Evolutionary conservation across 176 grass and related monocot species (phyloP), one percentile per base, ranked within the genome.

Genomic region (Paspalum vaginatum): DNA sequence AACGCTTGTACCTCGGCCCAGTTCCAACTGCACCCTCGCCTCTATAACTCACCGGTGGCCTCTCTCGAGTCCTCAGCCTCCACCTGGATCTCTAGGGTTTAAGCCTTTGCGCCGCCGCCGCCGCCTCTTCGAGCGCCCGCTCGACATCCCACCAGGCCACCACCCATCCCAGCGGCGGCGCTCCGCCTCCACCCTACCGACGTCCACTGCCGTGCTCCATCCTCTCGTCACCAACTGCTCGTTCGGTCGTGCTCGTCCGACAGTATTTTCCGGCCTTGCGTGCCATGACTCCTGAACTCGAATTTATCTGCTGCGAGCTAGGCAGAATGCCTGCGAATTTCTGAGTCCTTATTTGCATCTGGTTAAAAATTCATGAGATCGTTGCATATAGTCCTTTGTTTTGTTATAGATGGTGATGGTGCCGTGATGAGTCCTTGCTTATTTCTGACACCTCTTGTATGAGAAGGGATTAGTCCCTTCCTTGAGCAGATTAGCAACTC

Each of bases 391-490:
- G 49, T 7, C 22, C 3, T 69, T 69, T 45, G 4, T 2, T 45
- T 2, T 43, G 25, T 44, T 43, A 26, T 43, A 26, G 14, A n/a
- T 6, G 14, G 6, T 48, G 17, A 2, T 68, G 67, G 39, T 62
- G 74, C 84, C 42, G 65, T 76, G 85, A 91, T 74, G 55, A 88
- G 77, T 72, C 70, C 69, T 65, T 70, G 68, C 74, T 85, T 88
- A 25, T 18, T 86, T 84, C 76, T 89, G 84, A 91, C 81, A 89
- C 91, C 91, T 91, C 88, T 91, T 92, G 89, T 87, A 89, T 83
- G 92, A 92, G 93, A 91, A 87, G 85, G 85, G 47, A 50, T 1
- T 51, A 8, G 2, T 55, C 55, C 83, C 88, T 88, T 97, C 88
- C 4, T 51, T 97, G 93, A 97, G 90, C 85, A 93, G 72, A 89